A percentile compares a stretch with the other conserved stretches of the same genome.
Evolutionary conservation across 1,284 basidiomycete genomes (phyloP).

Genomic region (Inonotus obliquus): DNA sequence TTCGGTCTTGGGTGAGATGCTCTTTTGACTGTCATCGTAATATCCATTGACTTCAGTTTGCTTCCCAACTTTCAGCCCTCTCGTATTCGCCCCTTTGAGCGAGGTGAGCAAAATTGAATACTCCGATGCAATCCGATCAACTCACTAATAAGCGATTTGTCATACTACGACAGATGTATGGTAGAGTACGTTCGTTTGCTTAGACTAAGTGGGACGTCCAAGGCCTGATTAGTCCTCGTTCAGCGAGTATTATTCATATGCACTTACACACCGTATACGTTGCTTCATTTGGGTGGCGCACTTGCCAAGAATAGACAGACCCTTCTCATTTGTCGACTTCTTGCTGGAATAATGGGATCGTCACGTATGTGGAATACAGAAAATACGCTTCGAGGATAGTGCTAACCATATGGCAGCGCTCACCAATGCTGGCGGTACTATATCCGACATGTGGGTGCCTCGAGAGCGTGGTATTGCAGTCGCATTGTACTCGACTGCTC

Average conservation of each 20-base stretch:
- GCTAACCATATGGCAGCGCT: constrained; percentile 36
- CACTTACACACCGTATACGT: constrained; percentile 52
- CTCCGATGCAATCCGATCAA: neutral
- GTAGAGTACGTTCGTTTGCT: constrained; percentile 36
- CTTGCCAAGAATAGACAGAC: constrained; percentile 53
- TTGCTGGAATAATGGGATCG: constrained; percentile 59
- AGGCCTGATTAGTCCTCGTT: neutral
- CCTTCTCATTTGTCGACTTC: constrained; percentile 53
- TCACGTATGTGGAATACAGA: constrained; percentile 37
- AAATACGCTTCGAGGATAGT: constrained; percentile 1
- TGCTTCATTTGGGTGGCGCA: constrained; percentile 63
- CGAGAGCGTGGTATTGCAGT: constrained; percentile 56
- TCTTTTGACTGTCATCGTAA: neutral
- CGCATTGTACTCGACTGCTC: constrained; percentile 59
- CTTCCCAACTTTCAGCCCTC: constrained; percentile 33
- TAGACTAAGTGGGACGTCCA: constrained; percentile 10
- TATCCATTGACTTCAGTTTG: neutral
- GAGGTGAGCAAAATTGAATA: constrained; percentile 37
- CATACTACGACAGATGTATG: constrained; percentile 43
- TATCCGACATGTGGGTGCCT: constrained; percentile 56
- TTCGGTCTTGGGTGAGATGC: constrained; percentile 33
- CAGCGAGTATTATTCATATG: constrained; percentile 50
- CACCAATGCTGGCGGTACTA: constrained; percentile 57
- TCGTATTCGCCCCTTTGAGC: constrained; percentile 60
- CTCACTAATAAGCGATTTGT: neutral